Base-by-base conservation (phyloP, 2,329 filamentous ascomycete genomes). In the Fusarium verrucosum region DNA sequence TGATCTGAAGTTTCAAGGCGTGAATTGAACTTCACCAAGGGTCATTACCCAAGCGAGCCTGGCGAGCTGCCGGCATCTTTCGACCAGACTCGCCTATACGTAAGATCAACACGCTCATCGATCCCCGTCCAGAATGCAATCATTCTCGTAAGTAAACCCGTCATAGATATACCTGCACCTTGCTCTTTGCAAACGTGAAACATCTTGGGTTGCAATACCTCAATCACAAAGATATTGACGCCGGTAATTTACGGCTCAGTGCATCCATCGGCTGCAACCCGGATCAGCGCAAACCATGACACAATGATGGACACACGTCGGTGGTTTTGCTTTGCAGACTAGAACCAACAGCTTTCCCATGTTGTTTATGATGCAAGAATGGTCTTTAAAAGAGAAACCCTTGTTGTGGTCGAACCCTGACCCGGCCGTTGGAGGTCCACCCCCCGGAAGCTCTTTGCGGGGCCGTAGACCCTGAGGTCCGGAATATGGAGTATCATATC, bases 361-460 rank as follows among this genome's bases (percentile, higher is more conserved):
- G n/a, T 35, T 51, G 20, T 36, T 42, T 22, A 47, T 64, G 58
- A 49, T 60, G 62, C 36, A 59, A 47, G 28, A 59, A 53, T 51
- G 28, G 40, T 26, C 53, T 23, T 42, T 22, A 16, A 6, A 22
- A 2, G 14, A 26, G 8, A 45, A 14, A 50, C 47, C 47, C 30
- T 61, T 49, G 58, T 22, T 33, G 33, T 46, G 40, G 33, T 46
- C 42, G 43, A 37, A 59, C 40, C 61, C 44, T 64, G 26, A 50
- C 49, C 42, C 49, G 51, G 63, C 41, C 44, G 62, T 66, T 66
- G 10, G 4, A 50, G 64, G 49, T 43, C 64, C 63, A 66, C 55
- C 37, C 36, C 43, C 35, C 53, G 63, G 53, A 49, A 26, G 25
- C 35, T 49, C 32, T 46, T 50, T 66, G 58, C 58, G 62, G 63